Evolutionary conservation across 228 moss, liverwort and hornwort genomes (phyloP).

Genomic region (Sphagnum magellanicum): DNA sequence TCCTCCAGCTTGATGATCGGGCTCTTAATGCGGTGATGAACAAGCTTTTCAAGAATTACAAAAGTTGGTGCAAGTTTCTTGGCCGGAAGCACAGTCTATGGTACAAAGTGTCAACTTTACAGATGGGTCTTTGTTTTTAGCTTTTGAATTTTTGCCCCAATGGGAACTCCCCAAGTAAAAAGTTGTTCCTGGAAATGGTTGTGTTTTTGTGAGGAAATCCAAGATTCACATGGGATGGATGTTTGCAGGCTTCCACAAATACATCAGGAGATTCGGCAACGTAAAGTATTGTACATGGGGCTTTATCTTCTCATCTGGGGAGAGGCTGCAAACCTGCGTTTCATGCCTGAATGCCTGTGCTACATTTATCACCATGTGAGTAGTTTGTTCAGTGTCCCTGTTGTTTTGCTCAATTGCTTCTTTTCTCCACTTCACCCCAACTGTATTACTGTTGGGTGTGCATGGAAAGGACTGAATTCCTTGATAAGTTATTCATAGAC

Average conservation of each 20-base stretch:
- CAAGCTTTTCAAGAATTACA: conserved; percentile 55
- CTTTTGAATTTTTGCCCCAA: no score
- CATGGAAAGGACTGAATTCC: no score
- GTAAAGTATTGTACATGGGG: conserved; percentile 44
- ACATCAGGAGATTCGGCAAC: conserved; percentile 39
- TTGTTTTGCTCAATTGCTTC: no score
- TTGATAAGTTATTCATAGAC: no score
- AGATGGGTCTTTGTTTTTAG: no score
- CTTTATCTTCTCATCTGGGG: conserved; percentile 96
- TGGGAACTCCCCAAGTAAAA: no score
- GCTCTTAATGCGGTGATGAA: conserved; percentile 45
- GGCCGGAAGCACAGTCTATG: conserved; percentile 45
- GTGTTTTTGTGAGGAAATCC: no score
- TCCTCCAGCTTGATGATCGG: conserved; percentile 38
- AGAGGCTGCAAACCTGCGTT: conserved; percentile 90
- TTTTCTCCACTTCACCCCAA: no score
- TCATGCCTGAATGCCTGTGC: conserved; percentile 91
- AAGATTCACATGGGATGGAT: neutral
- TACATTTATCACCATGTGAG: conserved; percentile 87
- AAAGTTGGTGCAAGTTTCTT: conserved; percentile 52
- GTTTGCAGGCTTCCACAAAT: conserved; percentile 30
- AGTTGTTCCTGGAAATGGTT: no score
- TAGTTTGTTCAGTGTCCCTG: neutral
- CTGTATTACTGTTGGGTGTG: no score
- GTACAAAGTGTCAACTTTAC: conserved; percentile 6